Evolutionary conservation across 805 yeast species (phyloP), one percentile per base, ranked within the genome.

Genomic region (Cyberlindnera japonica): DNA sequence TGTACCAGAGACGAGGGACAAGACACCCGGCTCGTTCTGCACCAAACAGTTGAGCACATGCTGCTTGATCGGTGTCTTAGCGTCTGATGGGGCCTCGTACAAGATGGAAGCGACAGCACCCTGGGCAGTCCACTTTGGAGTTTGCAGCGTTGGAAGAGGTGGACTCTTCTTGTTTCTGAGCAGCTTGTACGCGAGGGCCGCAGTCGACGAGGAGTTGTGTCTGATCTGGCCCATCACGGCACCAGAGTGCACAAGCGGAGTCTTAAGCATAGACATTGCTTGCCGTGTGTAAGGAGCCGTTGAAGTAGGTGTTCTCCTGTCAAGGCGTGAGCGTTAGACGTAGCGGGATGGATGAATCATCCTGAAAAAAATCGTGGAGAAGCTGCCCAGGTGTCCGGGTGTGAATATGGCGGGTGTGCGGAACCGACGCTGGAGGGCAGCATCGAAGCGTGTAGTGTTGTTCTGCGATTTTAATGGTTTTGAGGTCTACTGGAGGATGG

Each of bases 1-100:
- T 39, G 95, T 89, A 40, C 97, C 96, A 6, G 97, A 84, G 31
- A 93, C 86, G 40, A 91, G 78, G 25, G 95, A 83, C 55, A 93
- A 71, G 33, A 93, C 99, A 74, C 99, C 99, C 7, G 99, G 98
- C 68, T 93, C 99, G 65, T 93, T 91, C 68, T 93, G 98, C 14
- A 93, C 99, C 60, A 93, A 74, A 69, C 99, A 93, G 74, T 91
- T 93, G 62, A 93, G 74, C 33, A 93, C 95, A 56, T 93, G 99
- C 57, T 85, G 85, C 51, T 83, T 81, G 53, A 75, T 71, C 30
- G 89, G 86, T 27, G 82, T 77, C 32, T 50, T 61, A 16, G 66
- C 58, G 12, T 71, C 74, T 15, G 67, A 53, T 36, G 76, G 99
- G 3, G 96, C 87, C 63, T 93, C 98, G 67, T 90, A 91, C 49